phyloP scores from a whole-genome alignment of 805 yeast genomes.

The Myxozyma sirexii region DNA sequence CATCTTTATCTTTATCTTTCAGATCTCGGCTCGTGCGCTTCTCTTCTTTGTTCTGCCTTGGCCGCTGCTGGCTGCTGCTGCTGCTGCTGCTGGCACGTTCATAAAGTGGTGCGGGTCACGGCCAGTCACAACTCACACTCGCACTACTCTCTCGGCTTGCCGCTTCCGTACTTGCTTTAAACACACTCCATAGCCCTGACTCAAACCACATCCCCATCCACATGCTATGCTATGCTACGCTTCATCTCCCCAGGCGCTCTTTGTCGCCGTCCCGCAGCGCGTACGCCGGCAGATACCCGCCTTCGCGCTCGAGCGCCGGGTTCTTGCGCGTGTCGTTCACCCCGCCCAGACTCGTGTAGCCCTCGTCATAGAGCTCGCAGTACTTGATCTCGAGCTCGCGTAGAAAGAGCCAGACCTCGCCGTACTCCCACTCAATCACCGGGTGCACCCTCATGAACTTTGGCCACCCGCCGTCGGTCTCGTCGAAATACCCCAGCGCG shows the following conservation, averaged over 20 bases:
- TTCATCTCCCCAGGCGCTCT: conserved; percentile 59
- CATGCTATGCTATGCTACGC: no score
- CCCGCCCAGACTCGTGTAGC: conserved; percentile 92
- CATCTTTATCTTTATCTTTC: no score
- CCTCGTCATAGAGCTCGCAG: conserved; percentile 75
- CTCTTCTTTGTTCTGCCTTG: no score
- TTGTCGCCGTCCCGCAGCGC: conserved; percentile 54
- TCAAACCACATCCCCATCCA: no score
- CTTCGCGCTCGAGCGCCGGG: conserved; percentile 53
- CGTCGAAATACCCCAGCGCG: conserved; percentile 59
- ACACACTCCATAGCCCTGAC: no score
- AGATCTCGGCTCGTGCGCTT: no score
- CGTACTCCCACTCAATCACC: conserved; percentile 81
- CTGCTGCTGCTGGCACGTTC: no score
- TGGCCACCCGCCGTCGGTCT: conserved; percentile 93
- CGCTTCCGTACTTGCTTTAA: neutral
- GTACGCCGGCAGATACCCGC: conserved; percentile 52
- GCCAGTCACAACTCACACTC: no score
- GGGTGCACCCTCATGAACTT: conserved; percentile 82
- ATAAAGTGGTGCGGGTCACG: no score
- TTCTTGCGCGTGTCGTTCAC: conserved; percentile 68
- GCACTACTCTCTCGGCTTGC: neutral
- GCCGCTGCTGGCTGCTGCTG: no score
- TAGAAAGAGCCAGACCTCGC: conserved; percentile 84
- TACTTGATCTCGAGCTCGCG: conserved; percentile 61